phyloP scores from a whole-genome alignment of 345 rosid species.

The Salix brachista region DNA sequence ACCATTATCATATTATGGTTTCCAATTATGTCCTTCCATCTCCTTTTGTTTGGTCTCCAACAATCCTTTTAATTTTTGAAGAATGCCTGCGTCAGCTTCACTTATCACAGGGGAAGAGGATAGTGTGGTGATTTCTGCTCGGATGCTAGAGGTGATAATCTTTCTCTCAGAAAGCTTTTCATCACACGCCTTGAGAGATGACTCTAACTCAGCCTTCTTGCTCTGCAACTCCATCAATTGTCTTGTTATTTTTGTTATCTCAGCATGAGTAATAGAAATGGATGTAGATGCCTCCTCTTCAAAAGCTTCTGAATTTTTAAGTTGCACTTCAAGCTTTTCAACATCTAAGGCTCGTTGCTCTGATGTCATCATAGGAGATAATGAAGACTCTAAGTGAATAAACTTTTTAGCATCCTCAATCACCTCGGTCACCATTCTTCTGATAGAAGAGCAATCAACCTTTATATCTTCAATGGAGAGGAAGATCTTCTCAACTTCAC shows the following conservation, averaged over 20 bases:
- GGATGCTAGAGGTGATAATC: too few species aligned
- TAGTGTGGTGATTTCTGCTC: too few species aligned
- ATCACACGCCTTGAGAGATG: too few species aligned
- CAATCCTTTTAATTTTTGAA: too few species aligned
- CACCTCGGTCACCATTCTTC: background rate
- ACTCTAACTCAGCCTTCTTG: background rate
- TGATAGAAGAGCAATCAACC: background rate
- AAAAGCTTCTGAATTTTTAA: background rate
- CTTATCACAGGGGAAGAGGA: too few species aligned
- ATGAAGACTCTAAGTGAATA: background rate
- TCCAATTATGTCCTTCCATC: too few species aligned
- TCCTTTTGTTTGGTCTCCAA: too few species aligned
- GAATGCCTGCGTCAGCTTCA: too few species aligned
- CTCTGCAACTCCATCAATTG: background rate
- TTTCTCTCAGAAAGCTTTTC: too few species aligned
- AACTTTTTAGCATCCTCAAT: background rate
- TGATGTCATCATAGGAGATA: background rate
- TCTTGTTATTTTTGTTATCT: background rate
- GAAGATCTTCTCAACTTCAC: background rate
- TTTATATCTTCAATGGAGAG: background rate
- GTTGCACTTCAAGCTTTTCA: background rate
- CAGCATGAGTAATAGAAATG: background rate
- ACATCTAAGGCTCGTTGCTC: background rate
- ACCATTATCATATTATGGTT: too few species aligned
- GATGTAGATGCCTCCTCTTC: background rate